Base-by-base conservation (phyloP, 129 eudicot genomes). In the Silybum marianum region DNA sequence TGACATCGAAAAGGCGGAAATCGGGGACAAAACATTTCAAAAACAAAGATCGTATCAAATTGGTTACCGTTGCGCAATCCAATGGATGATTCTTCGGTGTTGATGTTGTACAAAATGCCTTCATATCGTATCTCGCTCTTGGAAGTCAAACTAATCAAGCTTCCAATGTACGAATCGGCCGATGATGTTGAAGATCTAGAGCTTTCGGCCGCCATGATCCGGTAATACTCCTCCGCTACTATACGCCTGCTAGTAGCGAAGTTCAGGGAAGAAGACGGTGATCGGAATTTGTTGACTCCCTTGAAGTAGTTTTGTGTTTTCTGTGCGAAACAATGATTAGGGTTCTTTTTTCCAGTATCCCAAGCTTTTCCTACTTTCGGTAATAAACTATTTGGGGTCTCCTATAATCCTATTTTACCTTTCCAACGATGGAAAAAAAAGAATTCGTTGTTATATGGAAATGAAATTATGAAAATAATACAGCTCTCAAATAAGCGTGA, bases 121-220 rank as follows among this genome's bases (percentile, higher is more conserved):
- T 91, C 97, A 18, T 91, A 93, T 81, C 98, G 83, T 69, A 93
- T 93, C 85, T 91, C 97, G 66, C 97, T 91, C 81, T 91, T 93
- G 24, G 98, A 91, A 0, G 92, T 93, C 79, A 93, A 80, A 72
- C 94, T 93, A 77, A 93, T 91, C 82, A 88, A 80, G 83, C 98
- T 91, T 21, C 98, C 98, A 77, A 93, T 88, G 85, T 93, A 91
- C 24, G 96, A 87, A 86, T 93, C 94, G 30, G 97, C 97, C 63
- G 96, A 76, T 14, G 93, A 90, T 77, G 87, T 86, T 78, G 95
- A 34, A 40, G 83, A 84, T 89, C 91, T 88, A 71, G 95, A 88
- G 84, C 78, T 51, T 81, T 92, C 92, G 21, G 88, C 82, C 84
- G 94, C 92, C 97, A 89, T 89, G 28, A 24, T 22, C 58, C 9